phyloP scores from a whole-genome alignment of 495 filamentous ascomycete species.

The Talaromyces borbonicus region DNA sequence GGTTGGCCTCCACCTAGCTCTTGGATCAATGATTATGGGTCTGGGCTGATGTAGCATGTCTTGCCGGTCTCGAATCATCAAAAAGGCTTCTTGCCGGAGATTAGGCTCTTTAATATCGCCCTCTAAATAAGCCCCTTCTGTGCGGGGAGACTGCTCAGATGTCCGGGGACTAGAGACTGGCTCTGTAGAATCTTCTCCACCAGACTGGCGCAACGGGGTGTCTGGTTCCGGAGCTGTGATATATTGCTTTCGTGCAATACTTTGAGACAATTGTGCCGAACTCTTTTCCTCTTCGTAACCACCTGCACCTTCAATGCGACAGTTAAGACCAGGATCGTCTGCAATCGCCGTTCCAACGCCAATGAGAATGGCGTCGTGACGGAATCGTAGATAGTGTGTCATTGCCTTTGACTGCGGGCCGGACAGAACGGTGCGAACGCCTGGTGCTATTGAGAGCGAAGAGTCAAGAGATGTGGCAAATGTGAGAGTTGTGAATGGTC shows the following conservation, averaged over 20 bases:
- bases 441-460: conserved; percentile 60
- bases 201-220: no score
- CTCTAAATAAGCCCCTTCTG: no score
- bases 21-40: conserved; percentile 72
- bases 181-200: no score
- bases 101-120: no score
- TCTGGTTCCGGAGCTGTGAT: no score
- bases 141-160: background rate
- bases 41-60: conserved; percentile 46
- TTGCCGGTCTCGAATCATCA: background rate
- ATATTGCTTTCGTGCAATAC: no score
- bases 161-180: no score
- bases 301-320: conserved; percentile 49
- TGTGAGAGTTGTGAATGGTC: conserved; percentile 64
- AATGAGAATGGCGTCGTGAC: conserved; percentile 79
- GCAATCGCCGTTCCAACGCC: conserved; percentile 75
- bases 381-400: conserved; percentile 81
- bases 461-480: conserved; percentile 84
- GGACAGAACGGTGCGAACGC: conserved; percentile 66
- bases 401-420: conserved; percentile 76
- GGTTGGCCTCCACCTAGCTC: conserved; percentile 52
- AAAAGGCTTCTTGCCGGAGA: no score
- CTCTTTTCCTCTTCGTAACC: conserved; percentile 22
- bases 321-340: conserved; percentile 81
- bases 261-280: conserved; percentile 85